phyloP scores from a whole-genome alignment of 139 green algal genomes.

The Coccomyxa sp. region DNA sequence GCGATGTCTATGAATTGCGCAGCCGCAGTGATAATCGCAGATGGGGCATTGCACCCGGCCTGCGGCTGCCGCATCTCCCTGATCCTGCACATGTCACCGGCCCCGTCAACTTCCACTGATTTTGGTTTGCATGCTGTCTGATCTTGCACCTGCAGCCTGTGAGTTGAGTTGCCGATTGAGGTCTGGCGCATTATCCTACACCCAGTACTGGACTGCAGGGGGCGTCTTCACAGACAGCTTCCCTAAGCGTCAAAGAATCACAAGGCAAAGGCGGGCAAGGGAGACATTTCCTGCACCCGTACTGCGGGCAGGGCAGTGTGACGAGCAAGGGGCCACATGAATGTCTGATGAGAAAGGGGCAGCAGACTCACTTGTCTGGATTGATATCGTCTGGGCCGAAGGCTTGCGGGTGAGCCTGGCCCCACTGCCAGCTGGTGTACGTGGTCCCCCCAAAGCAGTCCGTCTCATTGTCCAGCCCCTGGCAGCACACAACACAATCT shows the following conservation, averaged over 20 bases:
- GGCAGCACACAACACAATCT: background rate
- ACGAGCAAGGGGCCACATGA: background rate
- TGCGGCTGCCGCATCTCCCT: background rate
- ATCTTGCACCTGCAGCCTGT: background rate
- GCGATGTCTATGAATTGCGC: background rate
- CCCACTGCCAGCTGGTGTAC: background rate
- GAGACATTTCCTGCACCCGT: background rate
- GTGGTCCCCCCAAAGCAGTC: slow-evolving; percentile 12
- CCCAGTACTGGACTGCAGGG: background rate
- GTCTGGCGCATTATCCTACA: background rate
- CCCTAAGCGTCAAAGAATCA: background rate
- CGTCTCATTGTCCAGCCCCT: slow-evolving; percentile 16
- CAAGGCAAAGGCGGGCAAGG: background rate
- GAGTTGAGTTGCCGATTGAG: background rate
- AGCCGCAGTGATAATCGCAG: background rate
- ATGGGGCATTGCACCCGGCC: background rate
- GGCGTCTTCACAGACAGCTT: no score
- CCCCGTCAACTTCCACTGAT: background rate
- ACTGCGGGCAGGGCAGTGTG: background rate
- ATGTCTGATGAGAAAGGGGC: background rate
- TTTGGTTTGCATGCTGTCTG: background rate
- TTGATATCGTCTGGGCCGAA: background rate
- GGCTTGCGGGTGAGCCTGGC: background rate
- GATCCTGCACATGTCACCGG: background rate
- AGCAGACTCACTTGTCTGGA: background rate